Percentiles rank a stretch among this genome's conserved stretches.
These are phyloP conservation scores for Hemileia vastatrix DNA, from an alignment of 1,284 basidiomycete genomes.

Conservation along the genomic window DNA sequence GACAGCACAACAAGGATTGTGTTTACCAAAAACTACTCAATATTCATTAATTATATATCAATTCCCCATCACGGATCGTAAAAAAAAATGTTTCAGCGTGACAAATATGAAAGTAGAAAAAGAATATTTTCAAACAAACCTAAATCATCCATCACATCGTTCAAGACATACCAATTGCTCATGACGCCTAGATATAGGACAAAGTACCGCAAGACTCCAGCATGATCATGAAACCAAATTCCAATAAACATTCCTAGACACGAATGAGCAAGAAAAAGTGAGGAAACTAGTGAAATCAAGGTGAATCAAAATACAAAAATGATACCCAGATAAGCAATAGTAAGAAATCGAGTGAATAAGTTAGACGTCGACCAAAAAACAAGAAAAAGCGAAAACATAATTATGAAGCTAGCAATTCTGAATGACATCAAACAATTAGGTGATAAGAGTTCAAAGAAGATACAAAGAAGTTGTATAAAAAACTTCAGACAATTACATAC, in stretches of 20 bases:
- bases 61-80: not conserved
- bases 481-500: too few relatives aligned
- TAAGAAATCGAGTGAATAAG: not conserved
- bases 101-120: not conserved
- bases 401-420: slow-evolving; percentile 18
- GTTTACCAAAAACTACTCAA: slow-evolving; percentile 12
- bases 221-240: slow-evolving; percentile 22
- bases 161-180: slow-evolving; percentile 16
- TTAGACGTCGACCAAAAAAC: slow-evolving; percentile 14
- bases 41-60: not conserved
- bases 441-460: not conserved
- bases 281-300: not conserved
- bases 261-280: not conserved
- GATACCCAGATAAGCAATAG: slow-evolving; percentile 1
- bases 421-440: not conserved
- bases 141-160: slow-evolving; percentile 20
- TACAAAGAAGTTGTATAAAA: not conserved
- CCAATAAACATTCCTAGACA: slow-evolving; percentile 11
- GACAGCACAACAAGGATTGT: slow-evolving; percentile 12
- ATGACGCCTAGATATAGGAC: slow-evolving; percentile 17
- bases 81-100: not conserved
- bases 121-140: too few relatives aligned
- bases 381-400: slow-evolving; percentile 8
- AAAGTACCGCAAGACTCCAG: slow-evolving; percentile 12
- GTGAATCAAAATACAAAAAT: not conserved